These are phyloP conservation scores for Cadophora sp. DNA, from an alignment of 2,329 filamentous ascomycete genomes.

Conservation along the genomic window DNA sequence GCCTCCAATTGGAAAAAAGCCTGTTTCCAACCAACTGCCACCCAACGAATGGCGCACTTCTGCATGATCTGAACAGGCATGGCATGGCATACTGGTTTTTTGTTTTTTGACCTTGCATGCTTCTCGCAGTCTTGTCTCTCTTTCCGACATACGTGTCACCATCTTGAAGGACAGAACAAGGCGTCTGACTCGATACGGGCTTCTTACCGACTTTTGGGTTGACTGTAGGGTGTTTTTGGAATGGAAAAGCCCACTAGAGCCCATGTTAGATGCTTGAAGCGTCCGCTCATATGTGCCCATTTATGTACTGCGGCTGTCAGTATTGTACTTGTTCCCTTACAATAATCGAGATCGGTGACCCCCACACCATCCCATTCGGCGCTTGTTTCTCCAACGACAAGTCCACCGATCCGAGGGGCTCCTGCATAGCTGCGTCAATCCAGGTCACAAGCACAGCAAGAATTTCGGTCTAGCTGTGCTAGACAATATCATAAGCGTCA, in stretches of 20 bases:
- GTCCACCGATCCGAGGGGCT: background rate
- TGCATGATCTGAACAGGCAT: conserved; percentile 12
- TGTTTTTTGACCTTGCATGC: background rate
- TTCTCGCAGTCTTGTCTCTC: background rate
- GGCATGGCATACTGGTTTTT: background rate
- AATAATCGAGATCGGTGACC: background rate
- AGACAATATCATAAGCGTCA: background rate
- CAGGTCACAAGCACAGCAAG: background rate
- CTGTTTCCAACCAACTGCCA: background rate
- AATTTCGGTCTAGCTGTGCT: background rate
- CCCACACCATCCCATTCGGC: background rate
- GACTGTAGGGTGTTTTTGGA: background rate
- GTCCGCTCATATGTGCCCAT: background rate
- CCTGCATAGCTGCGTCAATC: background rate
- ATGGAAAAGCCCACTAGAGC: background rate
- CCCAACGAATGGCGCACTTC: background rate
- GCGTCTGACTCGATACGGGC: background rate
- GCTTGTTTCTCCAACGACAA: background rate
- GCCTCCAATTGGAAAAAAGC: background rate
- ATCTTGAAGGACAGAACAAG: background rate
- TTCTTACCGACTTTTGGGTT: conserved; percentile 2
- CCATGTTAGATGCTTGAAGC: background rate
- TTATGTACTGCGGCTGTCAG: background rate
- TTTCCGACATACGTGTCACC: conserved; percentile 8
- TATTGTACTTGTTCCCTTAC: background rate